Evolutionary conservation across 2,329 filamentous ascomycete species (phyloP), one percentile per base, ranked within the genome.

Genomic region (Ceratocystis destructans): DNA sequence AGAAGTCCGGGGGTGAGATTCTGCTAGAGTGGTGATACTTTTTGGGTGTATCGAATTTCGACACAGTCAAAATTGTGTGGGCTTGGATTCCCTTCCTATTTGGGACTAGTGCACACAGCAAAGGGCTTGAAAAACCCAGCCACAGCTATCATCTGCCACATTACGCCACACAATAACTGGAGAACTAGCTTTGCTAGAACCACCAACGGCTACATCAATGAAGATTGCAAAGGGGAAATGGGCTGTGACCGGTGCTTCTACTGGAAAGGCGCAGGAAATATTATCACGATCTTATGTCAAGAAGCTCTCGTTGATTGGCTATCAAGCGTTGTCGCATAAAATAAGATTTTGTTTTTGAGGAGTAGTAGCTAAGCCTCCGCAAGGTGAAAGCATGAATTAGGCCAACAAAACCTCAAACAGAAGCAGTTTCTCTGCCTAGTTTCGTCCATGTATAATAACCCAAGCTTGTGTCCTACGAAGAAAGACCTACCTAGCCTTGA

Each of bases 11-110:
- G 44, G 44, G 41, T 65, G 28, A 53, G 41, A 63, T 61, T 66
- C 45, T 66, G 64, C 66, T 65, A 55, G 62, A 50, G 64, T 61
- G 66, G 63, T 68, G 66, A 68, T 66, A 68, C 63, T 65, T 63
- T 55, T 65, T 63, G 63, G 37, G 63, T 50, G 66, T 48, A 65
- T 25, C 44, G 63, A 66, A 66, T 68, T 68, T 68, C 64, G 66
- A 57, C 64, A 50, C 22, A 25, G 64, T 57, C 63, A 25, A 68
- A 65, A 65, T 68, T 68, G 63, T 68, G 66, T 68, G 66, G 64
- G 65, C 61, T 63, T 55, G n/a, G 28, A 55, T 57, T 12, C 41
- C 15, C 48, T 68, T 59, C 66, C 66, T 63, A 57, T 57, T 68
- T 57, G 37, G 59, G 66, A 33, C 64, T 68, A 68, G 64, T 53